A percentile compares a stretch with the other conserved stretches of the same genome.
These are phyloP conservation scores for Talaromyces stipitatus DNA, from an alignment of 495 filamentous ascomycete genomes.

Conservation along the genomic window DNA sequence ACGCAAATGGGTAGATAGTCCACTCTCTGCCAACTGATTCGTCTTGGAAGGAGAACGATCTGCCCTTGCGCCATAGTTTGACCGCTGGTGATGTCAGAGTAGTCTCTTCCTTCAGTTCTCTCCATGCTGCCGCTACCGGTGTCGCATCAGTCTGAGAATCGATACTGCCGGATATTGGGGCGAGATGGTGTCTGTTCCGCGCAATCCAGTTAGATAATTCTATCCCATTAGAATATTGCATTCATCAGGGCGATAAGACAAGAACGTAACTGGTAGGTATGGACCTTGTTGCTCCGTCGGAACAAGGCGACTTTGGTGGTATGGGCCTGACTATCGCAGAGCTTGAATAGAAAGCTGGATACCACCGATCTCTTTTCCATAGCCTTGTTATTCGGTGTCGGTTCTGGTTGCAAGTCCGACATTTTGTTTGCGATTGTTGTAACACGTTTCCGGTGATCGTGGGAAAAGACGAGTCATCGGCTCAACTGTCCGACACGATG, in stretches of 20 bases:
- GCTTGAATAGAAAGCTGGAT: constrained; percentile 49
- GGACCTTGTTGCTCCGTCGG: constrained; percentile 46
- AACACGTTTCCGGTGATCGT: background rate
- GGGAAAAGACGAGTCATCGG: background rate
- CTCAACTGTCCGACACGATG: background rate
- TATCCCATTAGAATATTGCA: too few relatives aligned
- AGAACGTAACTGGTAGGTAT: constrained; percentile 44
- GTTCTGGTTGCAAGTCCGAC: background rate
- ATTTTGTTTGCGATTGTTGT: background rate
- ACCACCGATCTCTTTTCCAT: constrained; percentile 40
- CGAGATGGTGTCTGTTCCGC: constrained; percentile 38
- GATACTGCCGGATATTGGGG: constrained; percentile 55
- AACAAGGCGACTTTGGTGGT: constrained; percentile 46
- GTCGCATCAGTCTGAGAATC: constrained; percentile 35
- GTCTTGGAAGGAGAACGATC: constrained; percentile 51
- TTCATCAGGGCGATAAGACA: background rate
- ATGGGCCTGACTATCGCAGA: constrained; percentile 16
- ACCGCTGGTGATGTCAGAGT: constrained; percentile 37
- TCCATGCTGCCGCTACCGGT: constrained; percentile 48
- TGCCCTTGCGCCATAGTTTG: constrained; percentile 47
- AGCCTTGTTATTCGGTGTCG: background rate
- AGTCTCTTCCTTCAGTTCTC: constrained; percentile 59
- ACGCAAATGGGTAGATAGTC: constrained; percentile 58
- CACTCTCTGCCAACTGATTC: constrained; percentile 44
- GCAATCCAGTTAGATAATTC: background rate